Conservation (phyloP, 2,329 filamentous ascomycete genomes). For the Curvularia sp. region DNA sequence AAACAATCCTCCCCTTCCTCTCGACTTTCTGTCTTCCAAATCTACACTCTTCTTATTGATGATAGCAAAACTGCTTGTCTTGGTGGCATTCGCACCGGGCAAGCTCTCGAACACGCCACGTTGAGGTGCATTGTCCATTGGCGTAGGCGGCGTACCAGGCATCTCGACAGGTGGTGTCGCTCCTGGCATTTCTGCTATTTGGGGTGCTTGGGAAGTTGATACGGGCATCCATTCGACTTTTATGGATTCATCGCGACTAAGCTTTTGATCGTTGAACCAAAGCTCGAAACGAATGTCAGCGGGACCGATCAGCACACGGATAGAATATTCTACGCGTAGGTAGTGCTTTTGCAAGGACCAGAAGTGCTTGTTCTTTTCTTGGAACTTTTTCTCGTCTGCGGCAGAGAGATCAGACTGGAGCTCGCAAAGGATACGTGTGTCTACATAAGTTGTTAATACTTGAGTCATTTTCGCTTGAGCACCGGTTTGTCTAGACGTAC, state of each 20-base stretch:
- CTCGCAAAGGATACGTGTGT: too few relatives aligned
- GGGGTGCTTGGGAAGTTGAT: conserved; percentile 18
- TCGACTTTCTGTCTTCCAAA: conserved; percentile 15
- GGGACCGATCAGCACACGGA: conserved; percentile 50
- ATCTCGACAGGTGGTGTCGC: conserved; percentile 28
- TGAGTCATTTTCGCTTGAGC: too few relatives aligned
- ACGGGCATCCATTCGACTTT: conserved; percentile 45
- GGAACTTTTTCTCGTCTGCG: too few relatives aligned
- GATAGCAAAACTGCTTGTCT: conserved; percentile 1
- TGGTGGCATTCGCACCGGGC: conserved; percentile 11
- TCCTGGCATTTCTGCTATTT: conserved; percentile 19
- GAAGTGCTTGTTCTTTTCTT: too few relatives aligned
- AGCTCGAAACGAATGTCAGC: conserved; percentile 51
- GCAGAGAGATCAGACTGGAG: too few relatives aligned
- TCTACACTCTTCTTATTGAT: conserved; percentile 8
- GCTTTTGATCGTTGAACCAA: conserved; percentile 48
- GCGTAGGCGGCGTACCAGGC: conserved; percentile 21
- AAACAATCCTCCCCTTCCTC: conserved; percentile 19
- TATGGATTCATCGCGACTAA: conserved; percentile 45
- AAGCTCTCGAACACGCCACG: conserved; percentile 2
- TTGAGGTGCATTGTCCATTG: conserved; percentile 13
- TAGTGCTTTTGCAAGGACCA: conserved; percentile 31
- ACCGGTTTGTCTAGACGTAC: too few relatives aligned
- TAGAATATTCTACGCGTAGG: conserved; percentile 43
- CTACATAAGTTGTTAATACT: too few relatives aligned